These are phyloP conservation scores for Magnaporthiopsis rhizophila DNA, from an alignment of 2,329 filamentous ascomycete genomes.

Conservation along the genomic window DNA sequence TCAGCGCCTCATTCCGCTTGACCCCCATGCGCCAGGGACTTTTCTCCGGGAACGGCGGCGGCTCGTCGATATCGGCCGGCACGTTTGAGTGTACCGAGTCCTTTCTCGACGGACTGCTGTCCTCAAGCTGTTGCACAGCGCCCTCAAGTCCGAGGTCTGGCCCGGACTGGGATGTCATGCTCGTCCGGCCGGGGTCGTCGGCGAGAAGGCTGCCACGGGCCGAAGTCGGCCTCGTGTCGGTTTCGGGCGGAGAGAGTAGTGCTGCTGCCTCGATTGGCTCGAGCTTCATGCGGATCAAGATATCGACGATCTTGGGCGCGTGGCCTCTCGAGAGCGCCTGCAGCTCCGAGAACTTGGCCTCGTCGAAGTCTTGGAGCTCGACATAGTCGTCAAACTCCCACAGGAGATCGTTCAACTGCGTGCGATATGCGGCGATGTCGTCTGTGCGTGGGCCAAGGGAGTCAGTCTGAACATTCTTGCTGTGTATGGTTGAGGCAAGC, in stretches of 20 bases:
- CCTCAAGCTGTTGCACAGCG: background rate
- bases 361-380: constrained; percentile 42
- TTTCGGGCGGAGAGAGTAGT: constrained; percentile 10
- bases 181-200: background rate
- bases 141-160: constrained; percentile 15
- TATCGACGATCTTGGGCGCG: constrained; percentile 40
- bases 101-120: background rate
- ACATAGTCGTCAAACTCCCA: constrained; percentile 52
- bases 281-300: constrained; percentile 47
- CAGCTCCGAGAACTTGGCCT: constrained; percentile 38
- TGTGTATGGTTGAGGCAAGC: background rate
- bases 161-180: constrained; percentile 13
- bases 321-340: constrained; percentile 39
- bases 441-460: constrained; percentile 24
- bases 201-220: constrained; percentile 8
- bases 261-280: constrained; percentile 18
- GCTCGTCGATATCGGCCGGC: background rate
- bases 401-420: constrained; percentile 39
- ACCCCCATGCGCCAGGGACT: constrained; percentile 13
- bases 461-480: background rate
- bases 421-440: constrained; percentile 39
- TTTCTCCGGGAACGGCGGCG: constrained; percentile 9
- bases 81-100: background rate
- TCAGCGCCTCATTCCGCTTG: background rate
- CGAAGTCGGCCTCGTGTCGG: background rate